Conservation (phyloP, 2,329 filamentous ascomycete genomes). For the Aureobasidium uvarum region DNA sequence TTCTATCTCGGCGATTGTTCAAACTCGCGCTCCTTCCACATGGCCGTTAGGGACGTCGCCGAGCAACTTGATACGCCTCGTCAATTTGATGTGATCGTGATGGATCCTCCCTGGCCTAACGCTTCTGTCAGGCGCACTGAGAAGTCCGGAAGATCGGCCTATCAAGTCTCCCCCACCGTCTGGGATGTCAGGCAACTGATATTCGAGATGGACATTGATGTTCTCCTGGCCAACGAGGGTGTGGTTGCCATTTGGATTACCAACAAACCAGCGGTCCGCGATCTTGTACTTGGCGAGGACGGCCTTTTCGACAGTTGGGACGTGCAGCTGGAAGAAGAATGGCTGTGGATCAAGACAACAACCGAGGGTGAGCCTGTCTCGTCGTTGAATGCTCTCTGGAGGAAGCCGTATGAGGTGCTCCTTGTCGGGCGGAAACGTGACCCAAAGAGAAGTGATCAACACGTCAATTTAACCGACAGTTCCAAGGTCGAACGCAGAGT, state of each 20-base stretch:
- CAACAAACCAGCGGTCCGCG: conserved; percentile 61
- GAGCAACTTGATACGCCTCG: conserved; percentile 45
- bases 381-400: conserved; percentile 59
- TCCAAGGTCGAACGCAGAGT: conserved; percentile 51
- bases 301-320: conserved; percentile 68
- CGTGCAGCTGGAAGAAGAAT: conserved; percentile 64
- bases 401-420: conserved; percentile 74
- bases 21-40: conserved; percentile 40
- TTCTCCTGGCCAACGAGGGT: conserved; percentile 54
- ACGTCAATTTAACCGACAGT: conserved; percentile 16
- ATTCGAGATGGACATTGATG: conserved; percentile 49
- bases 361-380: conserved; percentile 62
- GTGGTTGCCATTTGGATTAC: conserved; percentile 75
- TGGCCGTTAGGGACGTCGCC: conserved; percentile 40
- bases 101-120: conserved; percentile 83
- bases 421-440: conserved; percentile 54
- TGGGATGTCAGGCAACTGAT: conserved; percentile 48
- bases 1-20: conserved; percentile 52
- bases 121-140: conserved; percentile 61
- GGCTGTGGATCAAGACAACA: conserved; percentile 77
- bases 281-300: conserved; percentile 54
- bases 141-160: conserved; percentile 23
- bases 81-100: conserved; percentile 64
- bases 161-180: conserved; percentile 26
- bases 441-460: conserved; percentile 26